Evolutionary conservation across 2,329 filamentous ascomycete genomes (phyloP).

Genomic region (Sclerotinia sclerotiorum): DNA sequence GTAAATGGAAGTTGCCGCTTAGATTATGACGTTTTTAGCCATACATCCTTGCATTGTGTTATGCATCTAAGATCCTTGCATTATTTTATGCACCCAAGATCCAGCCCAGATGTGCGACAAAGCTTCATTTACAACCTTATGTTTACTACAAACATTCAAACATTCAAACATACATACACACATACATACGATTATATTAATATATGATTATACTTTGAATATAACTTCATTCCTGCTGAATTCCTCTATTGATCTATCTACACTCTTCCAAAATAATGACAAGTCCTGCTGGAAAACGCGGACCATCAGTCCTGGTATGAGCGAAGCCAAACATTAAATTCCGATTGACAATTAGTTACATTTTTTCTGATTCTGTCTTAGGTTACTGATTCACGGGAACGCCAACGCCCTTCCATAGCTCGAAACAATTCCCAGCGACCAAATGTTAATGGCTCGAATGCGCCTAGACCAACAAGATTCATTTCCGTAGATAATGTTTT

Average conservation of each 20-base stretch:
- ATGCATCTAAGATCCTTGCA: background rate
- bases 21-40: conserved; percentile 12
- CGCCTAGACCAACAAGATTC: conserved; percentile 62
- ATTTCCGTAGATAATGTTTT: conserved; percentile 94
- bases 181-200: background rate
- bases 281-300: conserved; percentile 47
- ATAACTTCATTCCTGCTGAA: background rate
- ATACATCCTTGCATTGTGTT: conserved; percentile 16
- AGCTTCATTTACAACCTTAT: background rate
- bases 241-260: background rate
- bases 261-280: conserved; percentile 11
- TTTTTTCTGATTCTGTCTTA: conserved; percentile 36
- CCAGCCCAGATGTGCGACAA: background rate
- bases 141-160: background rate
- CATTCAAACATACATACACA: background rate
- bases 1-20: background rate
- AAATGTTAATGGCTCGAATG: conserved; percentile 34
- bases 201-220: conserved; percentile 5
- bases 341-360: background rate
- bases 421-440: conserved; percentile 42
- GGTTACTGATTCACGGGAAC: conserved; percentile 60
- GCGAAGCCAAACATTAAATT: conserved; percentile 28
- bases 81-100: no score
- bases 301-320: conserved; percentile 60
- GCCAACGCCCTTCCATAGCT: conserved; percentile 47